These are phyloP conservation scores for Fusarium tuaranense DNA, from an alignment of 2,329 filamentous ascomycete species.

Conservation along the genomic window DNA sequence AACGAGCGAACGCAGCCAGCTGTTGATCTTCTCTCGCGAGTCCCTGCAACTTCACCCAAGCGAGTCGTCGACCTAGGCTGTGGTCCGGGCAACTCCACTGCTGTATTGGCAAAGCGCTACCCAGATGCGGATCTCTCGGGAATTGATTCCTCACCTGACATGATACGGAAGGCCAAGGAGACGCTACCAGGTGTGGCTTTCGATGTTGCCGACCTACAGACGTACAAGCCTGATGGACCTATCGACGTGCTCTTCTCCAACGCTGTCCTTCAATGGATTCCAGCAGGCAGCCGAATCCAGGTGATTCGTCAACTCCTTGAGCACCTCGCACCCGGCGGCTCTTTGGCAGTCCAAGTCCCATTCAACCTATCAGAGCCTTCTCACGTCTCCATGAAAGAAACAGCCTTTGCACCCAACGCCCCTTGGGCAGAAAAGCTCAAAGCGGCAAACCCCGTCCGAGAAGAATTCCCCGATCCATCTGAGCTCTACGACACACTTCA, in stretches of 20 bases:
- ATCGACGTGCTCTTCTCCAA: constrained; percentile 66
- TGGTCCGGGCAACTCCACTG: constrained; percentile 70
- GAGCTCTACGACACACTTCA: constrained; percentile 63
- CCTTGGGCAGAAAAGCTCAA: constrained; percentile 51
- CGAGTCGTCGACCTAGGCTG: constrained; percentile 69
- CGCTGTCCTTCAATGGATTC: constrained; percentile 70
- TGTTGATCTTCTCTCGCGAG: constrained; percentile 63
- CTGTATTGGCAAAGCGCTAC: constrained; percentile 59
- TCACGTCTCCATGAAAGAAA: constrained; percentile 61
- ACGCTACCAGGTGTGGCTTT: constrained; percentile 58
- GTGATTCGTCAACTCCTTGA: constrained; percentile 58
- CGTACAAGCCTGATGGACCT: constrained; percentile 49
- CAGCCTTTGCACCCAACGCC: constrained; percentile 49
- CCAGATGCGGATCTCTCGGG: constrained; percentile 60
- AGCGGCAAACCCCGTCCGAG: constrained; percentile 53
- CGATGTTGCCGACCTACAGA: constrained; percentile 56
- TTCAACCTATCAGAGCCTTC: constrained; percentile 62
- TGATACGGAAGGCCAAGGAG: constrained; percentile 62
- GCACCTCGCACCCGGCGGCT: constrained; percentile 55
- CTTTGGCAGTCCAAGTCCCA: constrained; percentile 64
- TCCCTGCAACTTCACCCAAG: constrained; percentile 54
- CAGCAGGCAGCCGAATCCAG: constrained; percentile 54
- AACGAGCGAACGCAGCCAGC: constrained; percentile 64
- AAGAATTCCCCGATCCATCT: constrained; percentile 59
- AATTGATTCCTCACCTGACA: constrained; percentile 66